phyloP scores from a whole-genome alignment of 768 basidiomycete genomes.

The Tubosaeta sp. region DNA sequence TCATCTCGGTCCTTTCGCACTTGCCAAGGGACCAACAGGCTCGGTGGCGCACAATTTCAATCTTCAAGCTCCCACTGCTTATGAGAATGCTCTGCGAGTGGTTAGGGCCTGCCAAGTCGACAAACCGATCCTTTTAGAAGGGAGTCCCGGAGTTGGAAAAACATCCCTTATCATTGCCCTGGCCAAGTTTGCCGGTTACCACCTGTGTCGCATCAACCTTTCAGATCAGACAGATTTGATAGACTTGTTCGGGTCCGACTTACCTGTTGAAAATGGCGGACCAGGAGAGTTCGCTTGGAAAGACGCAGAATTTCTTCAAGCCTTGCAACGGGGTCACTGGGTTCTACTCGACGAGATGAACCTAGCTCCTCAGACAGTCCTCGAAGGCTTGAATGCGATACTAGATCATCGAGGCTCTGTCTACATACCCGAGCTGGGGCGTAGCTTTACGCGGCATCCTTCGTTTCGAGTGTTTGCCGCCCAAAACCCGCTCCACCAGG shows the following conservation, averaged over 20 bases:
- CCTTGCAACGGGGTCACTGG: slow-evolving; percentile 95
- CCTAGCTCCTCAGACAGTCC: slow-evolving; percentile 90
- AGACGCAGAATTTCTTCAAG: slow-evolving; percentile 92
- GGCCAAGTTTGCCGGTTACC: slow-evolving; percentile 72
- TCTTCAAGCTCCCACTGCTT: slow-evolving; percentile 84
- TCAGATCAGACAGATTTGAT: slow-evolving; percentile 98
- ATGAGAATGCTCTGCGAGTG: slow-evolving; percentile 82
- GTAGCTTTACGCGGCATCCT: slow-evolving; percentile 83
- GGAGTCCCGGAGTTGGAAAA: slow-evolving; percentile 97
- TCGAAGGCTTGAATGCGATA: slow-evolving; percentile 95
- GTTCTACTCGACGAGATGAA: slow-evolving; percentile 99
- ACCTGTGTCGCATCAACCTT: slow-evolving; percentile 88
- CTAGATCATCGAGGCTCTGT: slow-evolving; percentile 94
- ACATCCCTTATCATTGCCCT: slow-evolving; percentile 89
- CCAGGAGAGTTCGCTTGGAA: slow-evolving; percentile 97
- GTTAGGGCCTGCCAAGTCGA: slow-evolving; percentile 82
- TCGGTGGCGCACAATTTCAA: slow-evolving; percentile 54
- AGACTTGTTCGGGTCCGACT: slow-evolving; percentile 93
- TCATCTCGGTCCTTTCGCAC: slow-evolving; percentile 71
- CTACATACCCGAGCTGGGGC: slow-evolving; percentile 91
- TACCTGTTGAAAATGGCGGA: slow-evolving; percentile 87
- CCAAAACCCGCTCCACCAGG: slow-evolving; percentile 94
- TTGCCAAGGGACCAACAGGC: slow-evolving; percentile 52
- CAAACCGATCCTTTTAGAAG: slow-evolving; percentile 93
- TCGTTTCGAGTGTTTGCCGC: slow-evolving; percentile 97